Conservation (phyloP, 306 rosid genomes). For the Citrullus colocynthis region DNA sequence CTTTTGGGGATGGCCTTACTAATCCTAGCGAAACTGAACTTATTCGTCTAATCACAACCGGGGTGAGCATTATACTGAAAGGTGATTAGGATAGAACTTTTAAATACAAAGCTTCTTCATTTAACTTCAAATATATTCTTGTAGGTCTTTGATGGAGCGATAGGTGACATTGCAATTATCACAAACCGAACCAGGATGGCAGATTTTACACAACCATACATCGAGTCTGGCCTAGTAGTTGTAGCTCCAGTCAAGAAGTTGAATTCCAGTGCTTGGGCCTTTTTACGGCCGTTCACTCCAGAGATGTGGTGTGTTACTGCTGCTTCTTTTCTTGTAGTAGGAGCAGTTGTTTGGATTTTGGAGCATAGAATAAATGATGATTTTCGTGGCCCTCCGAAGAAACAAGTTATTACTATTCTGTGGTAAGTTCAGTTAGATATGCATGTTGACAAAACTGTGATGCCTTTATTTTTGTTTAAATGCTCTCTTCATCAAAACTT, state of each 20-base stretch:
- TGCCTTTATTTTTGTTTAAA: neutral
- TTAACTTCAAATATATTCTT: constrained; percentile 13
- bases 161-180: constrained; percentile 81
- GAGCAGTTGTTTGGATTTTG: constrained; percentile 84
- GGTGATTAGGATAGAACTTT: constrained; percentile 1
- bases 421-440: constrained; percentile 36
- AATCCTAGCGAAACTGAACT: constrained; percentile 59
- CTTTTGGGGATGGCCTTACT: constrained; percentile 49
- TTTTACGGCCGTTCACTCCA: constrained; percentile 63
- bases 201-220: constrained; percentile 87
- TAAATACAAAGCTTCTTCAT: constrained; percentile 7
- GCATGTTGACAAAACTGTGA: neutral
- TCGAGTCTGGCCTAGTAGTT: constrained; percentile 89
- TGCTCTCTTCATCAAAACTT: neutral
- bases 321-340: constrained; percentile 50
- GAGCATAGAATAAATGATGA: constrained; percentile 90
- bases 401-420: constrained; percentile 52
- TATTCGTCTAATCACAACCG: constrained; percentile 43
- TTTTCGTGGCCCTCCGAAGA: constrained; percentile 87
- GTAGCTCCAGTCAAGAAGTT: constrained; percentile 49
- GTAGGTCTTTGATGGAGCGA: constrained; percentile 70
- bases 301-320: constrained; percentile 77
- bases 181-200: constrained; percentile 73
- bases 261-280: constrained; percentile 73
- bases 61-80: constrained; percentile 43